These are phyloP conservation scores for Hygrophorus russula DNA, from an alignment of 768 basidiomycete species.

Conservation along the genomic window DNA sequence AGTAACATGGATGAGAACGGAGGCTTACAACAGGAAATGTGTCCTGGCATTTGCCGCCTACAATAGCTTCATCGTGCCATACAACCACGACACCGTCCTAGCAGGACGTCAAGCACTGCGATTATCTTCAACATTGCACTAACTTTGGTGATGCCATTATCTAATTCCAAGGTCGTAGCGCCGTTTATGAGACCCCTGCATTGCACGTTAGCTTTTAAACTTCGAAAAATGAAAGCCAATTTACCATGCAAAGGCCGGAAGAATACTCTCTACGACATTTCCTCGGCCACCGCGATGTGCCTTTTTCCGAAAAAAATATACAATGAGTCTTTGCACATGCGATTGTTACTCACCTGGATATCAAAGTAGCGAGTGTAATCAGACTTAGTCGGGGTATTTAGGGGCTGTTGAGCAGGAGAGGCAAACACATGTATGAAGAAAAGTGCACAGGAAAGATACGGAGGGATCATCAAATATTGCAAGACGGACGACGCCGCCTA, in stretches of 20 bases:
- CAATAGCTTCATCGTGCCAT: conserved; percentile 70
- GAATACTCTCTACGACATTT: conserved; percentile 59
- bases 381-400: no score
- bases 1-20: not conserved
- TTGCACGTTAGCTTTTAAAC: not conserved
- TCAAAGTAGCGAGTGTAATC: no score
- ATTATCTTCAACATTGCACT: not conserved
- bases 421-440: conserved; percentile 7
- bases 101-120: not conserved
- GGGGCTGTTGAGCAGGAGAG: not conserved
- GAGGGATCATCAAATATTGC: not conserved
- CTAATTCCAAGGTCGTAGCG: conserved; percentile 66
- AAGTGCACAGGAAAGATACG: not conserved
- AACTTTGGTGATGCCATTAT: conserved; percentile 68
- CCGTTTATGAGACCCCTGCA: conserved; percentile 65
- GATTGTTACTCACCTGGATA: no score
- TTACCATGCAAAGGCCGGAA: conserved; percentile 72
- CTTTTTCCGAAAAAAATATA: conserved; percentile 18
- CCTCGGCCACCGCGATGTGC: conserved; percentile 73
- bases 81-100: conserved; percentile 71
- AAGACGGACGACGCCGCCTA: no score
- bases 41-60: conserved; percentile 54
- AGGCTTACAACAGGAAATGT: conserved; percentile 48
- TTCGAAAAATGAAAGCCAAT: not conserved
- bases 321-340: no score